Percentiles rank a stretch among this genome's conserved stretches.
These are phyloP conservation scores for Phialophora chinensis DNA, from an alignment of 2,329 filamentous ascomycete species.

Conservation along the genomic window DNA sequence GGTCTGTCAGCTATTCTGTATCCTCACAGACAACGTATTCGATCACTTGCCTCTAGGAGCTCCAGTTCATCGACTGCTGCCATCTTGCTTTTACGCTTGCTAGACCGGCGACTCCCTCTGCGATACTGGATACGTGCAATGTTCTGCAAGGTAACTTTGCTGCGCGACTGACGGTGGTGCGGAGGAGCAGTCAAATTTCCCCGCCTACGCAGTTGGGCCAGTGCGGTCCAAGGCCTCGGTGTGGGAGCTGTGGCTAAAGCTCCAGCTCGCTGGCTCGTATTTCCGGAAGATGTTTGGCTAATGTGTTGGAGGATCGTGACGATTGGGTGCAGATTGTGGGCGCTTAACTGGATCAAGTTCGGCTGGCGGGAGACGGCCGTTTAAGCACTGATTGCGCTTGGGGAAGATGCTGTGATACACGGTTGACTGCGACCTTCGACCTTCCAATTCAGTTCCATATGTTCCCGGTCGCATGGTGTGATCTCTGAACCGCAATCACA, in stretches of 20 bases:
- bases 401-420: slow-evolving; percentile 2
- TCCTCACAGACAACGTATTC: neutral
- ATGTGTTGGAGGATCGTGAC: slow-evolving; percentile 1
- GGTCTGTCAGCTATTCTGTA: neutral
- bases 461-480: slow-evolving; percentile 19
- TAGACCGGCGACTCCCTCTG: neutral
- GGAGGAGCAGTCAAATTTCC: slow-evolving; percentile 14
- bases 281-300: slow-evolving; percentile 15
- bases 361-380: slow-evolving; percentile 14
- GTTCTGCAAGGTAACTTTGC: neutral
- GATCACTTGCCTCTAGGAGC: slow-evolving; percentile 22
- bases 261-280: slow-evolving; percentile 16
- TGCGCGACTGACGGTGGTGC: slow-evolving; percentile 13
- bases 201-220: neutral
- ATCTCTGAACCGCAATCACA: slow-evolving; percentile 15
- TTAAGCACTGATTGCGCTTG: slow-evolving; percentile 7
- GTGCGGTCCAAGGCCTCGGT: neutral
- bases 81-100: slow-evolving; percentile 1
- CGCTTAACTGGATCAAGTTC: slow-evolving; percentile 16
- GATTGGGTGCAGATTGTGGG: slow-evolving; percentile 3
- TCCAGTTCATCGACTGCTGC: neutral
- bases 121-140: neutral
- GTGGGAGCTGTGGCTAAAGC: neutral
- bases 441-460: slow-evolving; percentile 16
- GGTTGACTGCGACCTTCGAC: slow-evolving; percentile 12